Base-by-base conservation (phyloP, 345 rosid genomes). In the Arabis hirsuta region DNA sequence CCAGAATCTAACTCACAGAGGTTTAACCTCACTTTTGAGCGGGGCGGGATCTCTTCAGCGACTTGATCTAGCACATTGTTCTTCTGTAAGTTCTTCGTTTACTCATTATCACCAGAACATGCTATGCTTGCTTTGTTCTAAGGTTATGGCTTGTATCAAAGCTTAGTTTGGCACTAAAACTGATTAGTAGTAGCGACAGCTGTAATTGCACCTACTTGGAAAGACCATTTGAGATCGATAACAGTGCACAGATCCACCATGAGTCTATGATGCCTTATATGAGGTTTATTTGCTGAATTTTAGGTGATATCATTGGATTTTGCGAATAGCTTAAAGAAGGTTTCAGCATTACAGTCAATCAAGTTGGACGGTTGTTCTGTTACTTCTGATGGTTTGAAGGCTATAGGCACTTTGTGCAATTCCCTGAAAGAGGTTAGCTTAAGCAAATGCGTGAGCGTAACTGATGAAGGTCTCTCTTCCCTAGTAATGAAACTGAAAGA, bases 381-480 rank as follows among this genome's bases (percentile, higher is more conserved):
- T 27, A 82, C 85, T 32, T 58, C 32, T 62, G 80, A 77, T 12
- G 83, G 85, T 62, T 56, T 80, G 36, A 74, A 80, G 61, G 76
- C 83, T 32, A 71, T 82, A 65, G 80, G 81, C 53, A 67, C 68
- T 47, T 64, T 68, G 27, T 73, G 66, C 75, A 45, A 39, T 55
- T 56, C 78, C 9, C 60, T 82, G 78, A 74, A 72, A 58, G 83
- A 80, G 59, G 42, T 80, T 45, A 82, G 81, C 76, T 57, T 82
- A 55, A 80, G 85, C 58, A 82, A 82, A 67, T 82, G 85, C 20
- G 52, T 75, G 41, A 79, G 68, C 19, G 73, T 79, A 70, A 76
- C 77, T 44, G 85, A 82, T 57, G 83, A 76, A 54, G 85, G 79
- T 14, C 83, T 82, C 64, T 73, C 73, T 62, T 65, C 71, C 50